Base-by-base conservation (phyloP, 2,329 filamentous ascomycete species). In the Phialophora expanda region DNA sequence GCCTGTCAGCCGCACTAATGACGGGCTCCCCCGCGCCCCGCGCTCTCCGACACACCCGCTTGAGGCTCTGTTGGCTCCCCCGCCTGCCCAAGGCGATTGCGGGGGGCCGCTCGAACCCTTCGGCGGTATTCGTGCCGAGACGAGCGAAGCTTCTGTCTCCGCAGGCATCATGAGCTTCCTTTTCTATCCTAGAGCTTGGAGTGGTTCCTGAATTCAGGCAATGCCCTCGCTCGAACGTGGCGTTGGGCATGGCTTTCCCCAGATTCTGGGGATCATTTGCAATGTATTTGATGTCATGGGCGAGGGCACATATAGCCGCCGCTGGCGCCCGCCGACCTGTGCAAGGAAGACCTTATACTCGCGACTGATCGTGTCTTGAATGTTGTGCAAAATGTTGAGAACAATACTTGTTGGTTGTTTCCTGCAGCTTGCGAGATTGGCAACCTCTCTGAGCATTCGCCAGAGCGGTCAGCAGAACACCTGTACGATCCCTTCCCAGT, bases 401-500 rank as follows among this genome's bases (percentile, higher is more conserved):
- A 14, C 20, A 7, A 12, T 57, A 41, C 55, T 57, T 20, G 28
- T 14, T 4, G 9, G 26, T 22, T 38, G 30, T 26, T n/a, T 57
- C 20, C 20, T 57, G n/a, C 30, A 41, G 11, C 55, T 57, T 8
- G 55, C 28, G n/a, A 2, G 32, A 6, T 44, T 38, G 30, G n/a
- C 34, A 28, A 26, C 32, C 1, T 46, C 55, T 7, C 17, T 57
- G 30, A 24, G 28, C 11, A 41, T 57, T 28, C 55, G 55, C 34
- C 46, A 55, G 20, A 62, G 32, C 50, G 34, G 50, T 5, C 9
- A 24, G 50, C 30, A 20, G 17, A 62, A 54, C 30, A 60, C 48
- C 48, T 67, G 65, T 51, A 64, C 51, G 11, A 22, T 75, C n/a
- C 66, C 69, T 8, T 73, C 76, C 22, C 54, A 54, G 38, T 62